These are phyloP conservation scores for Didymella arachidicola DNA, from an alignment of 2,329 filamentous ascomycete species.

Conservation along the genomic window DNA sequence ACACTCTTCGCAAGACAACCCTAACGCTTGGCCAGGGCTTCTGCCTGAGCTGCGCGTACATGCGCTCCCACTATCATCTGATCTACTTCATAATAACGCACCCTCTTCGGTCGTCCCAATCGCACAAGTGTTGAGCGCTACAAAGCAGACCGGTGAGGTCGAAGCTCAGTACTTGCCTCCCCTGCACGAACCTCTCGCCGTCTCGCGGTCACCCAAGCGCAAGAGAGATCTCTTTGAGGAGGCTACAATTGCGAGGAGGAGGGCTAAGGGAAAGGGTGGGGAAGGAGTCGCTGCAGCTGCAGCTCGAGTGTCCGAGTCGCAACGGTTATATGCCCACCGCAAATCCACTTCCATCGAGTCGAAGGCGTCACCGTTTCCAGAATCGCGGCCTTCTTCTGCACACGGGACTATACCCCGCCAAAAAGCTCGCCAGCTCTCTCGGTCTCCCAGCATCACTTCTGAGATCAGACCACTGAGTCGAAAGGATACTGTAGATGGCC, in stretches of 20 bases:
- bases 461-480: constrained; percentile 44
- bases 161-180: constrained; percentile 48
- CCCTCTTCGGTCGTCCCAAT: constrained; percentile 14
- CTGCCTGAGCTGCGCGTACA: constrained; percentile 44
- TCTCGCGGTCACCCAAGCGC: constrained; percentile 50
- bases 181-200: constrained; percentile 30
- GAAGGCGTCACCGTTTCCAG: constrained; percentile 29
- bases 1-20: constrained; percentile 33
- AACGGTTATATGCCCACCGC: constrained; percentile 42
- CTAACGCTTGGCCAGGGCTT: constrained; percentile 13
- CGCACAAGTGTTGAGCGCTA: constrained; percentile 15
- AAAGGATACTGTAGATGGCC: constrained; percentile 38
- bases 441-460: constrained; percentile 45
- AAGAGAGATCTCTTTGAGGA: constrained; percentile 58
- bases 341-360: constrained; percentile 44
- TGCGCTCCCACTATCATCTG: constrained; percentile 56
- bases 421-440: constrained; percentile 37
- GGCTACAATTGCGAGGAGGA: constrained; percentile 54
- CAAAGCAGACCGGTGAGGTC: constrained; percentile 7
- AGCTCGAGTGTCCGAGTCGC: constrained; percentile 39
- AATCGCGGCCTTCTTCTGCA: constrained; percentile 38
- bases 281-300: constrained; percentile 55
- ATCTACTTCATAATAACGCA: constrained; percentile 41
- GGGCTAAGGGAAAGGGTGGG: constrained; percentile 54
- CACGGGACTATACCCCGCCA: constrained; percentile 33